These are phyloP conservation scores for Groenewaldozyma salmanticensis DNA, from an alignment of 805 yeast species.

Conservation along the genomic window DNA sequence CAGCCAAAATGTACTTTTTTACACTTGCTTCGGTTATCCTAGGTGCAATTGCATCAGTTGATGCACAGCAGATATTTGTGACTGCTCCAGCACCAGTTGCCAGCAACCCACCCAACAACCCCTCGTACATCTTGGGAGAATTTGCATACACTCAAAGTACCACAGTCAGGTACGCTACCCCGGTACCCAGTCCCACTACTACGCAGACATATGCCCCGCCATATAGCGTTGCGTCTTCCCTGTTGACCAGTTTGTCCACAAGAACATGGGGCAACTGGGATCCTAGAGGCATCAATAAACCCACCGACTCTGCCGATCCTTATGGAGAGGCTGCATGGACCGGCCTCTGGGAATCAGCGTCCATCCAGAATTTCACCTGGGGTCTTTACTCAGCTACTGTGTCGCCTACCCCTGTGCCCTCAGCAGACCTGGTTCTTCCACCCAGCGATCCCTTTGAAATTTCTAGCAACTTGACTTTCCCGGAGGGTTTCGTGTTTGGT, in stretches of 20 bases:
- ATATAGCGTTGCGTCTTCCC: background rate
- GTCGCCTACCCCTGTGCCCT: background rate
- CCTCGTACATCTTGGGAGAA: background rate
- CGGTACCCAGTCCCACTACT: background rate
- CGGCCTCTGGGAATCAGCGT: background rate
- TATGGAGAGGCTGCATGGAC: background rate
- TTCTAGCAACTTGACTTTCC: background rate
- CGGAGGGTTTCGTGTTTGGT: constrained; percentile 17
- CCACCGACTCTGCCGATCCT: background rate
- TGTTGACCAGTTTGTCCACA: background rate
- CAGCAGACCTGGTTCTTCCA: background rate
- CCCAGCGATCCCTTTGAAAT: background rate
- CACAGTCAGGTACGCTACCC: background rate
- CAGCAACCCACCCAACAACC: background rate
- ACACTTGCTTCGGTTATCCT: too few relatives aligned
- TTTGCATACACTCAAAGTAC: background rate
- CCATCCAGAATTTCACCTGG: background rate
- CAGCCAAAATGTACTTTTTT: too few relatives aligned
- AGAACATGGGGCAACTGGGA: background rate
- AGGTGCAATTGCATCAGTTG: too few relatives aligned
- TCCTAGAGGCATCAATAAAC: background rate
- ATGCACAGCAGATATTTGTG: background rate
- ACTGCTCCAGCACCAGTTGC: background rate
- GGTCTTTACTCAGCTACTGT: background rate
- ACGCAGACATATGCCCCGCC: background rate